Conservation (phyloP, 768 basidiomycete genomes). For the Auricularia auricula-judae region DNA sequence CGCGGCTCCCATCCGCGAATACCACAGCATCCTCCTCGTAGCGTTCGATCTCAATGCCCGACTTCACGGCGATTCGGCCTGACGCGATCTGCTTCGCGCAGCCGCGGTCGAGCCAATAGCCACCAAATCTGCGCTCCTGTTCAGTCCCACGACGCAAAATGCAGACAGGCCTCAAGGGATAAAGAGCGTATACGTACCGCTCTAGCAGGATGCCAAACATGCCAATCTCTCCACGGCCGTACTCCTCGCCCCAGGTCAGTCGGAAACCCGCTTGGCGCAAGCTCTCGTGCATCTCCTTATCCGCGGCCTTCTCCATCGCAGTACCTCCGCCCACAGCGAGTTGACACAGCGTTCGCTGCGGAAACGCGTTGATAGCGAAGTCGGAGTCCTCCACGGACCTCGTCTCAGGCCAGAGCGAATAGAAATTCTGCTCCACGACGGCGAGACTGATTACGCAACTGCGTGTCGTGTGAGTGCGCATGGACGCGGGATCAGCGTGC, state of each 20-base stretch:
- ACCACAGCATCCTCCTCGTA: background rate
- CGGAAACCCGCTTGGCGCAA: constrained; percentile 26
- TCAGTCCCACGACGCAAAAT: background rate
- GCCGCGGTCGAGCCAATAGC: background rate
- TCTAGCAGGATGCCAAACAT: background rate
- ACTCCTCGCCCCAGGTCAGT: constrained; percentile 10
- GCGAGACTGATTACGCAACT: constrained; percentile 7
- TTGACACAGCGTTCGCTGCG: constrained; percentile 12
- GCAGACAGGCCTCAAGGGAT: background rate
- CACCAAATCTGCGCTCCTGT: background rate
- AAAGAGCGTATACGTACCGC: background rate
- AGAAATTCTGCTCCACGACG: constrained; percentile 7
- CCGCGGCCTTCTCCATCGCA: constrained; percentile 12
- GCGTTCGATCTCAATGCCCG: background rate
- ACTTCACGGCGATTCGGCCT: background rate
- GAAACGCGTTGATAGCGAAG: constrained; percentile 16
- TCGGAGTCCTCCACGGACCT: constrained; percentile 15
- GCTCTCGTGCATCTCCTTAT: constrained; percentile 24
- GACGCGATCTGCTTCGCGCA: background rate
- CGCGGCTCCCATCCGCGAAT: background rate
- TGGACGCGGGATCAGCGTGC: constrained; percentile 10
- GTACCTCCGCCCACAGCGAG: constrained; percentile 2
- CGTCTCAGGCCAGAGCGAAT: constrained; percentile 3
- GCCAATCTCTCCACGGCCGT: background rate
- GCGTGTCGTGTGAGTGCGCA: constrained; percentile 13